phyloP scores from a whole-genome alignment of 345 rosid genomes.

The Rhodamnia argentea region DNA sequence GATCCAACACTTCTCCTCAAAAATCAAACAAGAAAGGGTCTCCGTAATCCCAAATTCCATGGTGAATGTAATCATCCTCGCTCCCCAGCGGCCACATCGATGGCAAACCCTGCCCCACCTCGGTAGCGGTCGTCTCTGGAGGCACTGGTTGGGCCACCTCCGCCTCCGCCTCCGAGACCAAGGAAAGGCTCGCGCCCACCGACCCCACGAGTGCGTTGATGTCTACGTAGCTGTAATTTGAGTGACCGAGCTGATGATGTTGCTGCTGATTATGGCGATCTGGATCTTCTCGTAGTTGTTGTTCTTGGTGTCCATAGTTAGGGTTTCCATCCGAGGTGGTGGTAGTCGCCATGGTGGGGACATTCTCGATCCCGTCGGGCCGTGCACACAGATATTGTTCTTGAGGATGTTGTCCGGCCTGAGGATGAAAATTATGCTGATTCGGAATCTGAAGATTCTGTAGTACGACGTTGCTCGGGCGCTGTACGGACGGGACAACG shows the following conservation, averaged over 20 bases:
- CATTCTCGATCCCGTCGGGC: background rate
- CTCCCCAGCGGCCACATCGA: conserved; percentile 49
- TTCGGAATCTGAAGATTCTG: background rate
- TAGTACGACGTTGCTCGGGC: background rate
- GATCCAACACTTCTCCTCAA: conserved; percentile 5
- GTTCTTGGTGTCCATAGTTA: background rate
- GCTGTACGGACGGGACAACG: background rate
- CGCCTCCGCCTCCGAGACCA: conserved; percentile 18
- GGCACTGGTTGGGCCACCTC: conserved; percentile 23
- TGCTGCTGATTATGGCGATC: conserved; percentile 11
- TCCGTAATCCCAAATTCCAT: conserved; percentile 69
- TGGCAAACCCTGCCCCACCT: conserved; percentile 30
- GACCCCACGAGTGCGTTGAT: conserved; percentile 31
- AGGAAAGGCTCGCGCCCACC: conserved; percentile 32
- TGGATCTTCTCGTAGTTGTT: background rate
- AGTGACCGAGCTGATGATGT: conserved; percentile 6
- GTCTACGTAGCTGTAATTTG: conserved; percentile 6
- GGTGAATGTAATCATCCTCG: conserved; percentile 42
- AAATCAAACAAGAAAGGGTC: conserved; percentile 53
- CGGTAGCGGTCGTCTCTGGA: conserved; percentile 18
- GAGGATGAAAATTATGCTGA: background rate
- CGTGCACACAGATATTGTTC: background rate
- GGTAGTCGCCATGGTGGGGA: background rate
- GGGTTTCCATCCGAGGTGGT: conserved; percentile 16
- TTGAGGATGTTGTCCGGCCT: background rate